phyloP scores from a whole-genome alignment of 2,329 filamentous ascomycete genomes.

The Daldinia sp. region DNA sequence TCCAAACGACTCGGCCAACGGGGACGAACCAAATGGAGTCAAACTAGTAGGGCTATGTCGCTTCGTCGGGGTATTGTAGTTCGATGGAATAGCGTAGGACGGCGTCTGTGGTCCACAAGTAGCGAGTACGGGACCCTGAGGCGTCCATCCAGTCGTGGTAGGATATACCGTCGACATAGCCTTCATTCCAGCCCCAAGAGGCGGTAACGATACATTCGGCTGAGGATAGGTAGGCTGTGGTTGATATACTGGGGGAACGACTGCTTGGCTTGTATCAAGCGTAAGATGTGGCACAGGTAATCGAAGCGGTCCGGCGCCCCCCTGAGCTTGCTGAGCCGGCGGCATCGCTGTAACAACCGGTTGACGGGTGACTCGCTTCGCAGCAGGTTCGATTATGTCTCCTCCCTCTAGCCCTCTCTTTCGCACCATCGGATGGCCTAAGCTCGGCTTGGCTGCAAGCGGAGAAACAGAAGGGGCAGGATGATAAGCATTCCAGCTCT shows the following conservation, averaged over 20 bases:
- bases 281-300: constrained; percentile 80
- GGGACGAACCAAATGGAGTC: constrained; percentile 74
- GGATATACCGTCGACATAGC: constrained; percentile 84
- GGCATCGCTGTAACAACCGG: constrained; percentile 46
- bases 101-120: constrained; percentile 53
- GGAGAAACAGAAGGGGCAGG: constrained; percentile 61
- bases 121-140: constrained; percentile 51
- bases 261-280: constrained; percentile 64
- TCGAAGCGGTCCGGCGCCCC: constrained; percentile 56
- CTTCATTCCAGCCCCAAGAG: constrained; percentile 70
- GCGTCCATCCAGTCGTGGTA: constrained; percentile 57
- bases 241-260: constrained; percentile 48
- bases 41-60: constrained; percentile 64
- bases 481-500: constrained; percentile 57
- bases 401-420: constrained; percentile 65
- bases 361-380: constrained; percentile 62
- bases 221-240: constrained; percentile 57
- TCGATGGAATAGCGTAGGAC: constrained; percentile 48
- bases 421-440: constrained; percentile 56
- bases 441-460: constrained; percentile 60
- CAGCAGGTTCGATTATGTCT: constrained; percentile 65
- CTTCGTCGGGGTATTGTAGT: constrained; percentile 66
- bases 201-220: constrained; percentile 69
- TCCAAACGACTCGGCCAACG: constrained; percentile 72
- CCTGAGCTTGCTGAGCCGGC: constrained; percentile 43